Conservation (phyloP, 2,329 filamentous ascomycete genomes). For the Paramyrothecium sp. region DNA sequence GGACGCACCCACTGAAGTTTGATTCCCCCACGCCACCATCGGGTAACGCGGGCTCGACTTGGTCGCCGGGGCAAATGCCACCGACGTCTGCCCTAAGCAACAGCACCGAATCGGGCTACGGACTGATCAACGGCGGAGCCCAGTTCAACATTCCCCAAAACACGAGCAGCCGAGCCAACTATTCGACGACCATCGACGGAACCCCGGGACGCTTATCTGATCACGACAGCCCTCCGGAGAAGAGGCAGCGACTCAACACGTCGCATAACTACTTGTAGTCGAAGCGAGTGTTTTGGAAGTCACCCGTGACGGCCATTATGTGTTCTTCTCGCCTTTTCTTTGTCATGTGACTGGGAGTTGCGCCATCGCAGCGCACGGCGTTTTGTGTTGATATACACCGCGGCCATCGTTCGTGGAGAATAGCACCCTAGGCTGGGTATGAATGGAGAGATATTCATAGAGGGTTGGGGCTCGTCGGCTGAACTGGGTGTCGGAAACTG, state of each 20-base stretch:
- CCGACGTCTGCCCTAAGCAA: constrained; percentile 44
- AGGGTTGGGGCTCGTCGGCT: background rate
- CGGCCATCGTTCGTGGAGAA: background rate
- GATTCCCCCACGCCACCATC: constrained; percentile 56
- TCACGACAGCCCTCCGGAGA: constrained; percentile 42
- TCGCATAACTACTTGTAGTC: constrained; percentile 23
- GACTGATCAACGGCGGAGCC: constrained; percentile 40
- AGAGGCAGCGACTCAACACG: constrained; percentile 48
- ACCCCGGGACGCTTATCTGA: constrained; percentile 24
- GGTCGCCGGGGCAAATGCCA: constrained; percentile 50
- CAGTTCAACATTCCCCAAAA: constrained; percentile 31
- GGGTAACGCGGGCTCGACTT: constrained; percentile 43
- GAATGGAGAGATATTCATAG: background rate
- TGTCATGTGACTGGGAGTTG: constrained; percentile 7
- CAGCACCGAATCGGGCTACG: constrained; percentile 45
- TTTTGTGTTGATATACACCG: background rate
- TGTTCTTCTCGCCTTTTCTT: constrained; percentile 1
- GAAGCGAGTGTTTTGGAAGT: constrained; percentile 35
- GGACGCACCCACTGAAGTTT: constrained; percentile 41
- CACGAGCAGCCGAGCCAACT: constrained; percentile 19
- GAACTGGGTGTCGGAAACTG: background rate
- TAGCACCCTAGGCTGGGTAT: background rate
- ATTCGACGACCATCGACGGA: constrained; percentile 14
- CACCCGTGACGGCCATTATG: background rate
- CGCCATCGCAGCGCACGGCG: constrained; percentile 2